Conservation (phyloP, 2,329 filamentous ascomycete genomes). For the Pseudomassariella vexata region DNA sequence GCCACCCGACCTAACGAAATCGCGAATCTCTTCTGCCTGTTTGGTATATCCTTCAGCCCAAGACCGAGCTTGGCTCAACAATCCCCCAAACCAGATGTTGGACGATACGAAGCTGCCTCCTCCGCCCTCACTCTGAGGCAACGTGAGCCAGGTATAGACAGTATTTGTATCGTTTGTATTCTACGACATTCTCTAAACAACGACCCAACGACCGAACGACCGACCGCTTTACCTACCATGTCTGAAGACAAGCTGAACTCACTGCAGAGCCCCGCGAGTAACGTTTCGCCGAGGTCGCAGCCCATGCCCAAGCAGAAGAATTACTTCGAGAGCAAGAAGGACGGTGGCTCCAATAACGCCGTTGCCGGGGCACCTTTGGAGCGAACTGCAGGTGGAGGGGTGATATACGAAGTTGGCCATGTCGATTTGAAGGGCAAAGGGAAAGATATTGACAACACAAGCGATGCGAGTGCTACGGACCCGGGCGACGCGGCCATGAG, state of each 20-base stretch:
- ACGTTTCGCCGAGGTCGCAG: constrained; percentile 20
- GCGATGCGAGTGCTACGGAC: constrained; percentile 25
- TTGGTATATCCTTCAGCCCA: constrained; percentile 3
- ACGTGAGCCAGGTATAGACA: constrained; percentile 30
- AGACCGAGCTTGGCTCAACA: background rate
- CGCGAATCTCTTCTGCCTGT: background rate
- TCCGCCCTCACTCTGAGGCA: constrained; percentile 37
- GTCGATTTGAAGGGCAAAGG: constrained; percentile 11
- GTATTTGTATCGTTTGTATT: constrained; percentile 7
- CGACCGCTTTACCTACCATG: constrained; percentile 13
- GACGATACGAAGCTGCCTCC: constrained; percentile 29
- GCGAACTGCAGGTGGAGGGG: constrained; percentile 3
- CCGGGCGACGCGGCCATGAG: constrained; percentile 29
- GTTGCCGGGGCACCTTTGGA: background rate
- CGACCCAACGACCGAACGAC: too few species aligned
- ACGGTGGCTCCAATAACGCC: constrained; percentile 1
- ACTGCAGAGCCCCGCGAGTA: constrained; percentile 18
- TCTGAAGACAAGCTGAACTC: constrained; percentile 15
- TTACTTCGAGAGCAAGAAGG: constrained; percentile 20
- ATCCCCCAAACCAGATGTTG: constrained; percentile 26
- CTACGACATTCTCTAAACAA: background rate
- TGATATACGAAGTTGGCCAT: constrained; percentile 1
- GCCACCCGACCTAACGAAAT: background rate
- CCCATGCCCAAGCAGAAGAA: constrained; percentile 17
- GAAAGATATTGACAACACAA: constrained; percentile 21